Conservation (phyloP, 345 rosid species). For the Eucalyptus shirleyi region DNA sequence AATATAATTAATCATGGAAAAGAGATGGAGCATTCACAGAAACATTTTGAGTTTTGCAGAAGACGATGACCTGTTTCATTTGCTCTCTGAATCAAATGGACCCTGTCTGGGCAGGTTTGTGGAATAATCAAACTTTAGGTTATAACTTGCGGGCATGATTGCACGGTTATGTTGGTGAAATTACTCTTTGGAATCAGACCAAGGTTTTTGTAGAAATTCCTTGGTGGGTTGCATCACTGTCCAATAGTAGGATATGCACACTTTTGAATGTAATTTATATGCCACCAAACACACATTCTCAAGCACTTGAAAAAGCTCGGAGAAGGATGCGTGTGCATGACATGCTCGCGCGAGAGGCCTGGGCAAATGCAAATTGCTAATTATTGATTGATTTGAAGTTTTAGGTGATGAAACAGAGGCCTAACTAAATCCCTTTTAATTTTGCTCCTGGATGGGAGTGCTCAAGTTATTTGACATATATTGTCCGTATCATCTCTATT, state of each 20-base stretch:
- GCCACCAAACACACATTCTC: not conserved
- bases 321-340: not conserved
- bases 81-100: not conserved
- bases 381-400: not conserved
- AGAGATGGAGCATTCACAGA: not conserved
- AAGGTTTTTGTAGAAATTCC: not conserved
- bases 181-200: not conserved
- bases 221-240: not conserved
- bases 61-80: not conserved
- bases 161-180: not conserved
- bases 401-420: not conserved
- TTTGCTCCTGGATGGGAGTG: not conserved
- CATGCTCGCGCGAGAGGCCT: accelerated
- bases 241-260: not conserved
- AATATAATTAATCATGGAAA: not conserved
- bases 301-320: not conserved
- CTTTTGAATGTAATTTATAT: not conserved
- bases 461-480: not conserved
- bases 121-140: not conserved
- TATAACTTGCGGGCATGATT: not conserved
- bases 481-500: not conserved
- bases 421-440: not conserved
- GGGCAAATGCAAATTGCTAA: not conserved
- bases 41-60: not conserved
- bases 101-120: not conserved